A percentile compares a stretch with the other conserved stretches of the same genome.
These are phyloP conservation scores for Penicillium brevicompactum DNA, from an alignment of 2,329 filamentous ascomycete genomes.

Conservation along the genomic window DNA sequence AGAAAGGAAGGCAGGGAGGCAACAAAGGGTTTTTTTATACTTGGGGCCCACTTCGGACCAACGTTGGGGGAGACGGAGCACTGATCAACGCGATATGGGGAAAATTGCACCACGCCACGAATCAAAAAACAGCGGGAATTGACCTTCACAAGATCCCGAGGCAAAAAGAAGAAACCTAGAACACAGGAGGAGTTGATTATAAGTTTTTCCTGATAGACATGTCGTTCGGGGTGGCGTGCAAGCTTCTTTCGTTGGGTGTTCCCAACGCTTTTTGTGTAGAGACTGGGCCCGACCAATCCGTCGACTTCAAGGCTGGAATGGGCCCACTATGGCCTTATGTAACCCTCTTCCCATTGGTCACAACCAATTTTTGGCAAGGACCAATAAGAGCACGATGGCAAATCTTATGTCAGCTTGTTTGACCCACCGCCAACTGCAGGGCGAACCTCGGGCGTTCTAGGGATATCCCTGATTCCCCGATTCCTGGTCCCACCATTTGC, in stretches of 20 bases:
- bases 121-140: slow-evolving; percentile 14
- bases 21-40: slow-evolving; percentile 24
- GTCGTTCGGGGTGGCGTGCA: slow-evolving; percentile 16
- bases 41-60: slow-evolving; percentile 25
- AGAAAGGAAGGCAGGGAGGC: slow-evolving; percentile 13
- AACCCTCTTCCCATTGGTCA: too few species aligned
- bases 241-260: slow-evolving; percentile 29
- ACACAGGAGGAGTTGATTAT: slow-evolving; percentile 8
- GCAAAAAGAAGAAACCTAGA: neutral
- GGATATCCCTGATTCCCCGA: neutral
- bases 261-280: slow-evolving; percentile 30
- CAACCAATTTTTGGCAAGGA: too few species aligned
- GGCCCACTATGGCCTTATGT: too few species aligned
- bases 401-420: neutral
- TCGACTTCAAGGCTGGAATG: too few species aligned
- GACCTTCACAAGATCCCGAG: slow-evolving; percentile 35
- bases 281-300: too few species aligned
- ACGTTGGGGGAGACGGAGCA: slow-evolving; percentile 26
- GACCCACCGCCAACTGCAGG: neutral
- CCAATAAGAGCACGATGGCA: slow-evolving; percentile 1
- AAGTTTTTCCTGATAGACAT: slow-evolving; percentile 3
- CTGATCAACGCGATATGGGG: slow-evolving; percentile 28
- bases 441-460: neutral
- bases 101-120: slow-evolving; percentile 14
- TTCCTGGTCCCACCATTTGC: neutral